Base-by-base conservation (phyloP, 305 asterid genomes). In the Nicotiana rustica region DNA sequence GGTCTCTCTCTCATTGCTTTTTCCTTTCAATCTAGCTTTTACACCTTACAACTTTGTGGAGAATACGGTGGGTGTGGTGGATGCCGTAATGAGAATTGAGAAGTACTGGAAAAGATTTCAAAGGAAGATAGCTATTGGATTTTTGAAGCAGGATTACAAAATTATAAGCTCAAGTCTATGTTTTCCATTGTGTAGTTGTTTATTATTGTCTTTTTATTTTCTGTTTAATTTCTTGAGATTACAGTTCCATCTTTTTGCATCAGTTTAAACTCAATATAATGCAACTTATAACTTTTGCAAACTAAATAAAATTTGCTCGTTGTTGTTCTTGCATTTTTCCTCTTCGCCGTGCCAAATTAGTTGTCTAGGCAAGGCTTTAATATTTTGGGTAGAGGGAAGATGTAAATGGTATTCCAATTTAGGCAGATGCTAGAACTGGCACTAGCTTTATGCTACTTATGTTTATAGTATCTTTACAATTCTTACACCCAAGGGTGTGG, bases 301-400 rank as follows among this genome's bases (percentile, higher is more conserved):
- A 38, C 41, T 38, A 67, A 35, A 35, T 67, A 41, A 35, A 67
- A 67, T 17, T 35, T 44, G 52, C 52, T 44, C 77, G 41, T 69
- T 69, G 29, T 68, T 68, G 77, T 13, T 38, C 77, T 68, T 68
- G 77, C 41, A 12, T 36, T 36, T 68, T 69, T 38, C 59, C 59
- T 55, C 59, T 55, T 55, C 10, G 41, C 77, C 12, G 10, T 68
- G 31, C 56, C 77, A 69, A 41, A 14, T 69, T 69, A 38, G 35
- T 41, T 33, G 77, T 10, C 38, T 14, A 69, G 59, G 59, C n/a
- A 41, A 41, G 35, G 10, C 10, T 69, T 69, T 41, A 69, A 56
- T 10, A 41, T 69, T 69, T 69, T 4, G 35, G n/a, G 77, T 4
- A 69, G 21, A 31, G 77, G 77, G 29, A 31, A n/a, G 18, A 38